Evolutionary conservation across 768 basidiomycete species (phyloP), one percentile per base, ranked within the genome.

Genomic region (Terana coerulea): DNA sequence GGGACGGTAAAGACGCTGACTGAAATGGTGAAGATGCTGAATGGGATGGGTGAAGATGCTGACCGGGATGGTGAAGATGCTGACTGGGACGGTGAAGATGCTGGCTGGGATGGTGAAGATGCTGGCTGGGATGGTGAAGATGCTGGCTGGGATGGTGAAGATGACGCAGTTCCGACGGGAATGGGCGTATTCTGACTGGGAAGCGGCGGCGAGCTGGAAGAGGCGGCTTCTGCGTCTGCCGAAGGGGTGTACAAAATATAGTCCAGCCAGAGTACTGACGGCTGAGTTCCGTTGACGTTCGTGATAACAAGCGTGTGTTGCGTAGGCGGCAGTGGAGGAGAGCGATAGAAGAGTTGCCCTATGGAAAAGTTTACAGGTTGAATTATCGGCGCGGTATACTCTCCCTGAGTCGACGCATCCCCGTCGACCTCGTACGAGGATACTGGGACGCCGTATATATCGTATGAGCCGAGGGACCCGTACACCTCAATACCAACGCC

Each of bases 181-280:
- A n/a, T 10, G 33, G 33, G n/a, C n/a, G n/a, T n/a, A n/a, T n/a
- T n/a, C n/a, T n/a, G n/a, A n/a, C n/a, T n/a, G n/a, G n/a, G 40
- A 10, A 12, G 40, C 11, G 9, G 12, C 9, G 21, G 40, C 9
- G 12, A 22, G 11, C 12, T 42, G 14, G 12, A 22, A 22, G 40
- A 19, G 45, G 45, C 31, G 10, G 25, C 6, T 15, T 6, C 28
- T 11, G 31, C 45, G 24, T 26, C 45, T 5, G 11, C 15, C 14
- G 37, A 52, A 7, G 56, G 56, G 14, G 49, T 42, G 37, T 58
- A 54, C 6, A 49, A 17, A 24, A 57, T 54, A 33, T 50, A 57
- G 37, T 59, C 58, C 15, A 59, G 48, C 58, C 55, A 57, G 41
- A 29, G 51, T 1, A 49, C 44, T 17, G 39, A 55, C 8, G 56